Evolutionary conservation across 305 asterid genomes (phyloP).

Genomic region (Fraxinus ornus): DNA sequence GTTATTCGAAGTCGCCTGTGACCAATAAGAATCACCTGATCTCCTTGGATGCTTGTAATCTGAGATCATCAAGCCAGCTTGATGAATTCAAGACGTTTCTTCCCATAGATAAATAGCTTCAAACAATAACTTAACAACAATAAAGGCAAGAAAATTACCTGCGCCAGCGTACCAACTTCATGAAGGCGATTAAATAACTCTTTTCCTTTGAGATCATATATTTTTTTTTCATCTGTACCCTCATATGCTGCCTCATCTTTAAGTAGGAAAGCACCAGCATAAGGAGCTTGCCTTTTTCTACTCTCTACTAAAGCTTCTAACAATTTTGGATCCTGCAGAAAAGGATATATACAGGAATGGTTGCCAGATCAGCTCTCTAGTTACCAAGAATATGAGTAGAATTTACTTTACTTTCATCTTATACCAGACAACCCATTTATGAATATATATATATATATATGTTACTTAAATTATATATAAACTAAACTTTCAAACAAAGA

Average conservation of each 20-base stretch:
- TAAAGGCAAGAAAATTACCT: constrained; percentile 48
- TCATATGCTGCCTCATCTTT: constrained; percentile 82
- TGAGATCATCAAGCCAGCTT: constrained; percentile 40
- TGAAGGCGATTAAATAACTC: constrained; percentile 81
- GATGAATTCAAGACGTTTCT: constrained; percentile 30
- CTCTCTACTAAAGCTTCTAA: constrained; percentile 88
- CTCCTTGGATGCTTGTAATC: constrained; percentile 94
- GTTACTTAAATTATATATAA: not conserved
- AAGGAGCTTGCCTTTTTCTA: constrained; percentile 93
- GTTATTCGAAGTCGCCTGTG: constrained; percentile 89
- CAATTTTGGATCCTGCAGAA: constrained; percentile 84
- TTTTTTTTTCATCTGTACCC: constrained; percentile 66
- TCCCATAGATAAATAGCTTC: constrained; percentile 5
- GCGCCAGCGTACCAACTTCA: constrained; percentile 93
- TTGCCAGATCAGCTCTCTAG: constrained; percentile 14
- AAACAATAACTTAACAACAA: constrained; percentile 24
- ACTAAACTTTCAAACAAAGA: no score
- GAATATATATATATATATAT: not conserved
- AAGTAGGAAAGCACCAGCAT: constrained; percentile 93
- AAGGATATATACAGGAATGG: constrained; percentile 15
- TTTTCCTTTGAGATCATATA: constrained; percentile 80
- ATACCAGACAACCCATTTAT: not conserved
- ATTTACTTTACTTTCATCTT: not conserved
- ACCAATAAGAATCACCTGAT: constrained; percentile 90
- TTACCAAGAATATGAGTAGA: constrained; percentile 4